Evolutionary conservation across 2,329 filamentous ascomycete species (phyloP).

Genomic region (Calonectria crousiana): DNA sequence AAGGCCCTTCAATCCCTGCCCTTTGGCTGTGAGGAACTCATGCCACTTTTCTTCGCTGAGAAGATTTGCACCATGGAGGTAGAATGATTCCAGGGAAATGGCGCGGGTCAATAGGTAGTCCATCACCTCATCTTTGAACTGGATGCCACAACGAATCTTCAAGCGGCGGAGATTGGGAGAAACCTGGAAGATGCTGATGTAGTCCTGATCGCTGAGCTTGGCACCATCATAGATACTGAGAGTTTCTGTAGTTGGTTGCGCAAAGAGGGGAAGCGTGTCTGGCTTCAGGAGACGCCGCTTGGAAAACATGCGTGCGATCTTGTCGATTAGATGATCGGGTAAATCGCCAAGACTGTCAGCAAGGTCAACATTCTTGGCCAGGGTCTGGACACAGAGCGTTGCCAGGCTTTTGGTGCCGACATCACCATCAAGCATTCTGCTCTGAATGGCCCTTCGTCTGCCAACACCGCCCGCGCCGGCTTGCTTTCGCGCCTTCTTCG

Average conservation of each 20-base stretch:
- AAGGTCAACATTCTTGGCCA: slow-evolving; percentile 72
- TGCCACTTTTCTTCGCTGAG: slow-evolving; percentile 83
- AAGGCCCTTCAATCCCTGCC: slow-evolving; percentile 73
- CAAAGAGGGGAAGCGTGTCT: slow-evolving; percentile 68
- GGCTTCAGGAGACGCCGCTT: slow-evolving; percentile 69
- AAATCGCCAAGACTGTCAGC: slow-evolving; percentile 73
- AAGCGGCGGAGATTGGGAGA: slow-evolving; percentile 77
- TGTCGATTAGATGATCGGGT: slow-evolving; percentile 67
- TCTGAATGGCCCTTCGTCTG: slow-evolving; percentile 82
- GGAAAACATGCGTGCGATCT: slow-evolving; percentile 69
- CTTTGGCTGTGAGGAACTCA: slow-evolving; percentile 75
- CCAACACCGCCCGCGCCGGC: slow-evolving; percentile 65
- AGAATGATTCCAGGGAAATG: slow-evolving; percentile 76
- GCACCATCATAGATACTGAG: slow-evolving; percentile 70
- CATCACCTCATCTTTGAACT: slow-evolving; percentile 88
- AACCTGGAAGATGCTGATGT: slow-evolving; percentile 82
- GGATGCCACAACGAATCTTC: slow-evolving; percentile 86
- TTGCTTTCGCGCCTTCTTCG: slow-evolving; percentile 62
- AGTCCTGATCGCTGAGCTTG: slow-evolving; percentile 81
- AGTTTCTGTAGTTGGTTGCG: slow-evolving; percentile 62
- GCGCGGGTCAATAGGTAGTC: slow-evolving; percentile 83
- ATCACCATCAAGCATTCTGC: slow-evolving; percentile 83
- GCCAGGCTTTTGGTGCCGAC: slow-evolving; percentile 78
- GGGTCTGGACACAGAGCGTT: slow-evolving; percentile 71
- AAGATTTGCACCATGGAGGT: slow-evolving; percentile 87